phyloP scores from a whole-genome alignment of 768 basidiomycete species.

The Leccinum subgranulosum region DNA sequence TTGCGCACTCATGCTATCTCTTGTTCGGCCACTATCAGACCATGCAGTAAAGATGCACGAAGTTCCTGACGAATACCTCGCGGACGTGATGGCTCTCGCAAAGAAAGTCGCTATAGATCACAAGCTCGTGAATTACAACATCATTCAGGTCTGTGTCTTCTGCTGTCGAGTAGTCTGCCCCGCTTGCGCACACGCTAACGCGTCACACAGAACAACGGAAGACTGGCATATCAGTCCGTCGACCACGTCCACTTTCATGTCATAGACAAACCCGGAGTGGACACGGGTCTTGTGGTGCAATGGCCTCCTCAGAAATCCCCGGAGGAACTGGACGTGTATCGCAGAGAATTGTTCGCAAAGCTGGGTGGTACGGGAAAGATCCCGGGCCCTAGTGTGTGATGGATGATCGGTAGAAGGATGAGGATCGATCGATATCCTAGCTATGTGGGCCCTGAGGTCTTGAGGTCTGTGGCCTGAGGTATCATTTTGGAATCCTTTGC shows the following conservation, averaged over 20 bases:
- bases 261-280: slow-evolving; percentile 78
- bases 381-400: neutral
- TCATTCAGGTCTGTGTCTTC: slow-evolving; percentile 52
- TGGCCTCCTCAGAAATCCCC: slow-evolving; percentile 44
- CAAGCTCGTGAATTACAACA: slow-evolving; percentile 75
- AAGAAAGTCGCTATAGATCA: slow-evolving; percentile 81
- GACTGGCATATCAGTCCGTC: slow-evolving; percentile 64
- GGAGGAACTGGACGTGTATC: slow-evolving; percentile 11
- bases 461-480: neutral
- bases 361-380: neutral
- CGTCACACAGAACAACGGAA: slow-evolving; percentile 60
- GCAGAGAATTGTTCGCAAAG: slow-evolving; percentile 2
- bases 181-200: neutral
- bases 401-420: neutral
- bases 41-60: slow-evolving; percentile 86
- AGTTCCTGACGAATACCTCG: slow-evolving; percentile 78
- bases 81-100: slow-evolving; percentile 71
- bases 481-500: neutral
- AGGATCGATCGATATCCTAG: neutral
- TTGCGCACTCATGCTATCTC: neutral
- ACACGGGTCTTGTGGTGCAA: slow-evolving; percentile 68
- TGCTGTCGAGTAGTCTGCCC: neutral
- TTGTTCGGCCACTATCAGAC: slow-evolving; percentile 41
- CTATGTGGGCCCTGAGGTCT: neutral
- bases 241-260: slow-evolving; percentile 91